phyloP scores from a whole-genome alignment of 768 basidiomycete species.

The Tephrocybe sp. region DNA sequence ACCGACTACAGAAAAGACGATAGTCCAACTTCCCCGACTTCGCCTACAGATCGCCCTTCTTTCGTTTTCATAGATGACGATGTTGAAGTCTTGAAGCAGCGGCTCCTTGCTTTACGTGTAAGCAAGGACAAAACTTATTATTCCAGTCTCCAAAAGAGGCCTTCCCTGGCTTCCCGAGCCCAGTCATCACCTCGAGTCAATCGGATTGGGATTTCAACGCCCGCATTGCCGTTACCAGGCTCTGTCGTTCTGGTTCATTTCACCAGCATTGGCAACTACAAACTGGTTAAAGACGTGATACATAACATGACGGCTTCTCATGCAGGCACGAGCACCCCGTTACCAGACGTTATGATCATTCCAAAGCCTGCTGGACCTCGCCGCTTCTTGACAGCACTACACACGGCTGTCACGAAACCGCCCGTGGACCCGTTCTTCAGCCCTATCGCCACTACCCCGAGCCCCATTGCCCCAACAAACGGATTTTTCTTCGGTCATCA shows the following conservation, averaged over 20 bases:
- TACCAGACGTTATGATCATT: slow-evolving; percentile 94
- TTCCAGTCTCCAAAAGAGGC: slow-evolving; percentile 55
- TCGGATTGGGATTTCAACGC: slow-evolving; percentile 45
- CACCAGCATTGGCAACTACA: slow-evolving; percentile 88
- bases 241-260: slow-evolving; percentile 80
- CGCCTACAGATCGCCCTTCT: slow-evolving; percentile 29
- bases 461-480: slow-evolving; percentile 56
- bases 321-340: slow-evolving; percentile 38
- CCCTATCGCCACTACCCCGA: slow-evolving; percentile 93
- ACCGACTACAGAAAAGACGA: slow-evolving; percentile 5
- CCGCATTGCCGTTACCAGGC: slow-evolving; percentile 26
- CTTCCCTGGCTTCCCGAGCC: slow-evolving; percentile 64
- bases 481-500: slow-evolving; percentile 40
- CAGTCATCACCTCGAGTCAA: slow-evolving; percentile 82
- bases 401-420: slow-evolving; percentile 87
- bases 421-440: slow-evolving; percentile 87
- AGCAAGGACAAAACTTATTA: slow-evolving; percentile 55
- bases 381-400: slow-evolving; percentile 87
- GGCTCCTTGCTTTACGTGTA: slow-evolving; percentile 65
- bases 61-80: slow-evolving; percentile 96
- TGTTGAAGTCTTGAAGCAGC: slow-evolving; percentile 72
- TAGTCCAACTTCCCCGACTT: slow-evolving; percentile 11
- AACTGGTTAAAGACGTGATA: slow-evolving; percentile 80
- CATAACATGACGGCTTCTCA: slow-evolving; percentile 62
- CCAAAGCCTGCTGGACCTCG: slow-evolving; percentile 97